Conservation (phyloP, 495 filamentous ascomycete genomes). For the Aspergillus cristatus region DNA sequence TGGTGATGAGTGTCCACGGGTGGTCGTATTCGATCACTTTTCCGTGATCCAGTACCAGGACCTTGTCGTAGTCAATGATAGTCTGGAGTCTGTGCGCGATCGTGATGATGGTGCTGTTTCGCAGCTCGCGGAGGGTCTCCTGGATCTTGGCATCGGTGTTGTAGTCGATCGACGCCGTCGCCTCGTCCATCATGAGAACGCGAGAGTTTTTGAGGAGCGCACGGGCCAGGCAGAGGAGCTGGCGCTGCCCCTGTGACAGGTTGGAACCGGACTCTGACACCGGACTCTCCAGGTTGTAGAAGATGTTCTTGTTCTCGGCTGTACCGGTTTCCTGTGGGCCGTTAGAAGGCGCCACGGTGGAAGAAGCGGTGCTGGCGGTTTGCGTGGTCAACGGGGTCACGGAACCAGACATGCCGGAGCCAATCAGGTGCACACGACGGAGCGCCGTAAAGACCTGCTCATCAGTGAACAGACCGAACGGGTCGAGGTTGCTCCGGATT, state of each 20-base stretch:
- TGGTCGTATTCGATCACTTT: conserved; percentile 80
- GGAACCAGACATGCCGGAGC: conserved; percentile 41
- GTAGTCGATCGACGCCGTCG: conserved; percentile 97
- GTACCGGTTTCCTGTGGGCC: conserved; percentile 12
- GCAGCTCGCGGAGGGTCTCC: conserved; percentile 80
- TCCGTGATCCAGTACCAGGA: conserved; percentile 91
- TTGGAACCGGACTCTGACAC: conserved; percentile 92
- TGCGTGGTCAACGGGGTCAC: conserved; percentile 34
- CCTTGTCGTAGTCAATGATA: conserved; percentile 96
- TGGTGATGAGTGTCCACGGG: conserved; percentile 67
- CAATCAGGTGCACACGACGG: conserved; percentile 84
- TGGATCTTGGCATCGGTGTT: conserved; percentile 94
- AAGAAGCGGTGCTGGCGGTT: too few relatives aligned
- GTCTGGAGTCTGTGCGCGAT: conserved; percentile 97
- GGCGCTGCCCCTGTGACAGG: conserved; percentile 91
- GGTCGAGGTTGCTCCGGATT: conserved; percentile 90
- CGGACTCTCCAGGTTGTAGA: conserved; percentile 74
- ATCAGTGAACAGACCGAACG: conserved; percentile 84
- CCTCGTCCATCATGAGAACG: conserved; percentile 98
- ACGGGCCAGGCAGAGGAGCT: conserved; percentile 90
- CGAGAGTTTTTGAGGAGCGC: conserved; percentile 86
- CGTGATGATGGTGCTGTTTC: conserved; percentile 84
- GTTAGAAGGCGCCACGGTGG: conserved; percentile 13
- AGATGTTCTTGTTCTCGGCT: conserved; percentile 81
- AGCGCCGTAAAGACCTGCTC: conserved; percentile 84